Base-by-base conservation (phyloP, 306 rosid species). In the Glycine tomentella region DNA sequence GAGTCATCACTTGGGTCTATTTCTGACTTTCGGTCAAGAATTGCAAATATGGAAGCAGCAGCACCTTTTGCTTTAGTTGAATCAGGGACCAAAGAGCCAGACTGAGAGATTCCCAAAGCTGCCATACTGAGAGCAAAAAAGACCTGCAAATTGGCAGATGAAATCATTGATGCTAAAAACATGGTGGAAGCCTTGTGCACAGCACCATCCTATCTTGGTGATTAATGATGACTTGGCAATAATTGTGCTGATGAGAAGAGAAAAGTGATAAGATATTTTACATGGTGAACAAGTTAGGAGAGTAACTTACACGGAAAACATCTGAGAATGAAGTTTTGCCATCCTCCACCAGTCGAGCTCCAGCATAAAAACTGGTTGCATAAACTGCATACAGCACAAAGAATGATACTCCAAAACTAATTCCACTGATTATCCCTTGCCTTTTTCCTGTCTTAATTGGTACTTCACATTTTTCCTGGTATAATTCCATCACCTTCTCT, bases 401-500 rank as follows among this genome's bases (percentile, higher is more conserved):
- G 34, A 81, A 50, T 11, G 97, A 91, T 65, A 84, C 0, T 7
- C 94, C 96, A 49, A 89, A 84, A 15, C 96, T 89, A 15, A 57
- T 12, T 11, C 94, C 97, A 10, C 91, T 93, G 6, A 87, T 63
- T 51, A 91, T 34, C 25, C 94, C 96, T 73, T 66, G 84, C 80
- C 90, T 84, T 82, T 87, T 88, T 12, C 97, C 97, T 4, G 87
- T 71, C 74, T 76, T 86, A 15, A 81, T 85, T 42, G 97, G 97
- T 42, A 89, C 93, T 72, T 93, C 89, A 52, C 96, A 93, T 86
- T 90, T 93, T 86, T 80, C 82, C 17, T 73, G 76, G 86, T 89
- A 91, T 59, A 88, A 68, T 5, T 86, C 82, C 90, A 93, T 89
- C 84, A 94, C 91, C 85, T 90, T 92, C 77, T 90, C 94, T 83